These are phyloP conservation scores for Crepidotus variabilis DNA, from an alignment of 768 basidiomycete genomes.

Conservation along the genomic window DNA sequence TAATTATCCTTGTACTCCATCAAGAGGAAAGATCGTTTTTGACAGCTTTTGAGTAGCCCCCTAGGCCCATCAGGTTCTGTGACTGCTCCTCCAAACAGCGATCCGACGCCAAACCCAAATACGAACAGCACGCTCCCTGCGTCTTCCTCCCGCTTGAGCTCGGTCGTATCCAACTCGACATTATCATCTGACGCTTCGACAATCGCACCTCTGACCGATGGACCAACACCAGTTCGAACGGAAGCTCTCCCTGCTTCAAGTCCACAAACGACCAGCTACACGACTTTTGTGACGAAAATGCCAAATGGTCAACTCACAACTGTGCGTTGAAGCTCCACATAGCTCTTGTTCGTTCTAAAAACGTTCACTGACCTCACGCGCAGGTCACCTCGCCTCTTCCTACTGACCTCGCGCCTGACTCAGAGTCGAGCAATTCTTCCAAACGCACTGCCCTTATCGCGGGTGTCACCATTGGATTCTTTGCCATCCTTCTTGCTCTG, in stretches of 20 bases:
- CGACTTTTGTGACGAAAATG: conserved; percentile 13
- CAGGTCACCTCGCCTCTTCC: conserved; percentile 23
- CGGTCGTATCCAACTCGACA: background rate
- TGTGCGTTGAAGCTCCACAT: conserved; percentile 8
- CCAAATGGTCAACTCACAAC: conserved; percentile 15
- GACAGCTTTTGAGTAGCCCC: background rate
- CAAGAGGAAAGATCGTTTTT: background rate
- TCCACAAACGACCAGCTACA: background rate
- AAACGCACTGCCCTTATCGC: conserved; percentile 38
- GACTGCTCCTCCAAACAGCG: background rate
- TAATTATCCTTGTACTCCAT: no score
- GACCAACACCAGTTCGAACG: background rate
- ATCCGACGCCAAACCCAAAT: background rate
- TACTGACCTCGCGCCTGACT: conserved; percentile 23
- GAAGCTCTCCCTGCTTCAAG: background rate
- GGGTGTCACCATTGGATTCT: conserved; percentile 34
- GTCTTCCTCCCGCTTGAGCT: background rate
- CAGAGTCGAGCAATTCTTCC: conserved; percentile 10
- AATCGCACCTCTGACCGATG: background rate
- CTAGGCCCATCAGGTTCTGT: background rate
- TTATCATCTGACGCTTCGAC: background rate
- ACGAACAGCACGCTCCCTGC: background rate
- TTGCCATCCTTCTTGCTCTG: conserved; percentile 30
- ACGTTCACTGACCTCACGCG: background rate
- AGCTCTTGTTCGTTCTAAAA: background rate